Conservation (phyloP, 495 filamentous ascomycete genomes). For the Aspergillus incahuasiensis region DNA sequence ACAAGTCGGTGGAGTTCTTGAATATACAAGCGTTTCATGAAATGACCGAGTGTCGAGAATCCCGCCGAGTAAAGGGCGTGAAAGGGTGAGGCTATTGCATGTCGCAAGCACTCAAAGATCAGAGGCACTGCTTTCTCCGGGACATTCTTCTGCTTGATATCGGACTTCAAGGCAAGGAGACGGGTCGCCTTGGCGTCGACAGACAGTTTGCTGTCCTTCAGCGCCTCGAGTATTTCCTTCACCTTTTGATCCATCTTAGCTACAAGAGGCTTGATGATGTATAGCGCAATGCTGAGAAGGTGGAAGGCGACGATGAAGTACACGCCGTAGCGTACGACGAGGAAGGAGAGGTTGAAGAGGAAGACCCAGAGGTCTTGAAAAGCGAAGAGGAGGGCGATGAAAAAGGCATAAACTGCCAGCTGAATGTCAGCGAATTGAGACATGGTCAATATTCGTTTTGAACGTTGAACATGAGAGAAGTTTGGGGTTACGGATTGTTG, state of each 20-base stretch:
- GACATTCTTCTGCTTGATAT: conserved; percentile 84
- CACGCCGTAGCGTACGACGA: neutral
- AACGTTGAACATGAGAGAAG: neutral
- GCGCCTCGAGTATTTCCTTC: conserved; percentile 56
- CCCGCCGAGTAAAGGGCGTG: conserved; percentile 60
- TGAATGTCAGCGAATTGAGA: neutral
- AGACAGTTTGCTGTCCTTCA: conserved; percentile 62
- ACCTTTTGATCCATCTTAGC: conserved; percentile 41
- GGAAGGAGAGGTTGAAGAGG: neutral
- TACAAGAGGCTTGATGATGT: conserved; percentile 8
- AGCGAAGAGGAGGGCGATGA: neutral
- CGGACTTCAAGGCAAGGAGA: conserved; percentile 69
- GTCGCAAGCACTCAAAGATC: conserved; percentile 68
- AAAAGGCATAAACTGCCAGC: neutral
- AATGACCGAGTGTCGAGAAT: conserved; percentile 79
- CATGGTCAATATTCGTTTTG: neutral
- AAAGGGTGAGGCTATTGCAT: conserved; percentile 66
- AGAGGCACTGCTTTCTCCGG: conserved; percentile 64
- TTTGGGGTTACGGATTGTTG: neutral
- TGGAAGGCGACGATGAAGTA: conserved; percentile 8
- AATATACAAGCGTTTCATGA: conserved; percentile 74
- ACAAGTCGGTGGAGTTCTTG: conserved; percentile 70
- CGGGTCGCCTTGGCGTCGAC: conserved; percentile 67
- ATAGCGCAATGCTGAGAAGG: conserved; percentile 10
- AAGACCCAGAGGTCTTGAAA: neutral